Evolutionary conservation across 2,329 filamentous ascomycete species (phyloP), one percentile per base, ranked within the genome.

Genomic region (Claviceps digitariae): DNA sequence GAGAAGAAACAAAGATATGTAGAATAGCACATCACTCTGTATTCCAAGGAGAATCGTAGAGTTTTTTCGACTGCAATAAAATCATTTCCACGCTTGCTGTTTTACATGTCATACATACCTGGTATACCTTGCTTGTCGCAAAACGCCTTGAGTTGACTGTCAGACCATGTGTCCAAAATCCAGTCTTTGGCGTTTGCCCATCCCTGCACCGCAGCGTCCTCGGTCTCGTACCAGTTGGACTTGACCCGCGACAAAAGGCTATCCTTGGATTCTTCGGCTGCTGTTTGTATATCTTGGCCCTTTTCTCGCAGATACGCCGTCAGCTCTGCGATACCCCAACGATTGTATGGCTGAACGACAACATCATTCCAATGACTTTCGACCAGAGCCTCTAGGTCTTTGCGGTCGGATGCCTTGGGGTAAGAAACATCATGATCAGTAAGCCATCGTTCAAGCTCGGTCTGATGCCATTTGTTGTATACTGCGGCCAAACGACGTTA

Each of bases 381-480:
- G 58, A 97, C 86, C n/a, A 94, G 74, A 57, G 83, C 83, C 71
- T 95, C 87, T n/a, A 98, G 83, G 60, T 95, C 89, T 72, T 93
- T 95, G 64, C 93, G 89, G 70, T 96, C 90, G 49, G 91, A 83
- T 12, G 90, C 82, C 12, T 82, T 84, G n/a, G 93, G 90, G 68
- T 96, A 90, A 10, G 91, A 89, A 54, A 98, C 77, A 67, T 90
- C 82, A 72, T 97, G 80, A 67, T 98, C 93, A 31, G 87, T 87
- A 50, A 98, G 82, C 93, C 93, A 98, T 64, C 90, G 82, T 74
- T 98, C 91, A 31, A 98, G 82, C 77, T 98, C 93, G 23, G 88
- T 95, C 75, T 97, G 85, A 64, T 97, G 91, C 93, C 93, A 98
- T 69, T 93, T 96, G 74, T 97, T 96, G 77, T 97, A 97, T 17